phyloP scores from a whole-genome alignment of 257 asterid genomes.

The Jacaranda copaia region DNA sequence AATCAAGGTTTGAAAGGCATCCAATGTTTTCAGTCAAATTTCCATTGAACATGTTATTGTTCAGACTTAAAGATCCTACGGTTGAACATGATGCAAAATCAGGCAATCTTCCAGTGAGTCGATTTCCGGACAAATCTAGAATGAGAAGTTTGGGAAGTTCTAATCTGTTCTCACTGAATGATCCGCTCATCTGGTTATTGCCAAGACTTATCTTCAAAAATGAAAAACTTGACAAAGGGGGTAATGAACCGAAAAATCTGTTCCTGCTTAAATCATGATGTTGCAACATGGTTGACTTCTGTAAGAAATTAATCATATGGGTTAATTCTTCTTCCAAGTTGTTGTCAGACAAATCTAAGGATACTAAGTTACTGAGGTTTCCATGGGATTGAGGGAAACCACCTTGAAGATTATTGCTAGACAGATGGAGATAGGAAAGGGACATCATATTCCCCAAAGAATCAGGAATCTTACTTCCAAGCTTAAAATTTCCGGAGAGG shows the following conservation, averaged over 20 bases:
- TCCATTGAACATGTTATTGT: constrained; percentile 33
- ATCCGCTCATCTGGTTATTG: constrained; percentile 25
- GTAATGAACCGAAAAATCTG: constrained; percentile 32
- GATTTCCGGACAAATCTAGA: constrained; percentile 33
- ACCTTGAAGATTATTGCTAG: constrained; percentile 27
- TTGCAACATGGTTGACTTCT: constrained; percentile 20
- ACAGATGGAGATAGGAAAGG: constrained; percentile 23
- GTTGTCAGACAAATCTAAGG: constrained; percentile 14
- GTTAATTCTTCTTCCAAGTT: constrained; percentile 13
- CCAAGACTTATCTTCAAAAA: constrained; percentile 12
- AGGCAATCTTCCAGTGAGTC: constrained; percentile 31
- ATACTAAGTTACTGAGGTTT: constrained; percentile 9
- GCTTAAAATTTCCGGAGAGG: constrained; percentile 25
- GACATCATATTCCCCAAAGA: constrained; percentile 17
- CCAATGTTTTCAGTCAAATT: constrained; percentile 22
- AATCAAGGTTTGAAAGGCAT: constrained; percentile 23
- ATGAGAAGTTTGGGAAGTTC: constrained; percentile 25
- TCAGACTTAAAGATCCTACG: constrained; percentile 14
- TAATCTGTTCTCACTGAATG: constrained; percentile 15
- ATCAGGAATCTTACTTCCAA: constrained; percentile 26
- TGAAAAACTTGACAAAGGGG: constrained; percentile 33
- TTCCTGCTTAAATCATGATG: constrained; percentile 23
- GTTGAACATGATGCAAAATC: constrained; percentile 26
- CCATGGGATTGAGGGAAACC: constrained; percentile 5
- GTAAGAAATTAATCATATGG: background rate